Evolutionary conservation across 257 asterid genomes (phyloP), one percentile per base, ranked within the genome.

Genomic region (Penstemon eatonii): DNA sequence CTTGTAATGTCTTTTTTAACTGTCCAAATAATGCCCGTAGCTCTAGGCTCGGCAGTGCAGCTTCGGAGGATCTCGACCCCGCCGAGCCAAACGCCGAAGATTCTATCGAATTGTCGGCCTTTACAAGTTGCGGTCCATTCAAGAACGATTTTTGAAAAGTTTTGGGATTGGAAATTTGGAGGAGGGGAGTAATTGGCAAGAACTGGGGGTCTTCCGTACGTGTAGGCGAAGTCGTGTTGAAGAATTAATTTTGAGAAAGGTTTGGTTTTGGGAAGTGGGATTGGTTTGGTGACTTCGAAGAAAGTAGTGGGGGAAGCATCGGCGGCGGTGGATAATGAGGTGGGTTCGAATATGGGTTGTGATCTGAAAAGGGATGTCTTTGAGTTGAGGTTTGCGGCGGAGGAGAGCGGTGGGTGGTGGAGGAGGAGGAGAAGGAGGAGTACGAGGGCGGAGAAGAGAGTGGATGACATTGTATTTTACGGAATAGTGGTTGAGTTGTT

Each of bases 51-150:
- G 8, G 95, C 96, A n/a, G 96, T 81, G 65, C 96, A 91, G 76
- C 96, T 86, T 40, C 97, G 73, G 41, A 91, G 84, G 38, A 89
- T 62, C 88, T 91, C 97, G 46, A 85, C 95, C 68, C 97, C 97
- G 55, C 91, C 75, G 13, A 89, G 77, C 97, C 97, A 91, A 64
- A 91, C 70, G 8, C 97, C 95, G 58, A 89, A 89, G 38, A 89
- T 89, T 3, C 97, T 56, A 63, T 89, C 97, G 69, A 88, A 87
- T 64, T 91, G 95, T 13, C 95, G 68, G 43, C 97, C 97, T 62
- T 81, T 79, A 82, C 85, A 74, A 25, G 79, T 68, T 0, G 95
- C 91, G 7, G 68, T 85, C 95, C 95, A 91, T 55, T 91, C 93
- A 50, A 91, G 77, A 36, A 91, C 89, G 78, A 89, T 73, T 56